A percentile compares a stretch with the other conserved stretches of the same genome.
Evolutionary conservation across 371 early-diverging fungal species (phyloP).

Genomic region (Mortierella sp.): DNA sequence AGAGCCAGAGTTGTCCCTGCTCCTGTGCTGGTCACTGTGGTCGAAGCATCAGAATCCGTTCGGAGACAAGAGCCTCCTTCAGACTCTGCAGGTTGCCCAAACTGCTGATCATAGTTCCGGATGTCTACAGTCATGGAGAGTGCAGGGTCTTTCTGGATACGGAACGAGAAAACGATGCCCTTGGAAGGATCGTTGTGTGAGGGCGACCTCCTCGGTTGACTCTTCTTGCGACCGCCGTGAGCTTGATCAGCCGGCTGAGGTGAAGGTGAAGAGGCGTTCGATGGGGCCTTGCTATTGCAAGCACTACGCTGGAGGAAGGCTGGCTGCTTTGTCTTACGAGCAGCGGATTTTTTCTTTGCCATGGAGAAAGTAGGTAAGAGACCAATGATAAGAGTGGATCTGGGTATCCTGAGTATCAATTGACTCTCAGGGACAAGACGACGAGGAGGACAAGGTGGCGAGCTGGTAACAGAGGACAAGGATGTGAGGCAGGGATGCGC

Average conservation of each 20-base stretch:
- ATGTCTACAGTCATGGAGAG: slow-evolving; percentile 50
- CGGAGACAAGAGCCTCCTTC: slow-evolving; percentile 3
- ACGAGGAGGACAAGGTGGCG: not conserved
- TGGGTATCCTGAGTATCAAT: not conserved
- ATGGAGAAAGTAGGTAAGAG: slow-evolving; percentile 4
- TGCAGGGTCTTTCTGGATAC: slow-evolving; percentile 40
- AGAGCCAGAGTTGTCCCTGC: slow-evolving; percentile 10
- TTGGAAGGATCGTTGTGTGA: slow-evolving; percentile 47
- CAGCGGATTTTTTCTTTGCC: slow-evolving; percentile 48
- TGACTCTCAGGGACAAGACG: not conserved
- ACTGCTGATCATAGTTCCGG: slow-evolving; percentile 48
- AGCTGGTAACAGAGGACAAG: not conserved
- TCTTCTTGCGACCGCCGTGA: slow-evolving; percentile 32
- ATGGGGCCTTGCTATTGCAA: slow-evolving; percentile 24
- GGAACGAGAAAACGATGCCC: slow-evolving; percentile 50
- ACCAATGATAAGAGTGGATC: not conserved
- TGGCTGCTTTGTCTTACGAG: slow-evolving; percentile 35
- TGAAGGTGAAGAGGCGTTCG: slow-evolving; percentile 43
- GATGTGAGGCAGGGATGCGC: not conserved
- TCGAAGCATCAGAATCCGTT: not conserved
- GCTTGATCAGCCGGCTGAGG: slow-evolving; percentile 21
- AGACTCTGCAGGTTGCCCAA: slow-evolving; percentile 17
- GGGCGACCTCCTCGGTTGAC: slow-evolving; percentile 31
- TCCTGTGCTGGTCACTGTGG: not conserved
- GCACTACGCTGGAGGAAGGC: slow-evolving; percentile 15